Evolutionary conservation across 495 filamentous ascomycete species (phyloP).

Genomic region (Jackrogersella minutella): DNA sequence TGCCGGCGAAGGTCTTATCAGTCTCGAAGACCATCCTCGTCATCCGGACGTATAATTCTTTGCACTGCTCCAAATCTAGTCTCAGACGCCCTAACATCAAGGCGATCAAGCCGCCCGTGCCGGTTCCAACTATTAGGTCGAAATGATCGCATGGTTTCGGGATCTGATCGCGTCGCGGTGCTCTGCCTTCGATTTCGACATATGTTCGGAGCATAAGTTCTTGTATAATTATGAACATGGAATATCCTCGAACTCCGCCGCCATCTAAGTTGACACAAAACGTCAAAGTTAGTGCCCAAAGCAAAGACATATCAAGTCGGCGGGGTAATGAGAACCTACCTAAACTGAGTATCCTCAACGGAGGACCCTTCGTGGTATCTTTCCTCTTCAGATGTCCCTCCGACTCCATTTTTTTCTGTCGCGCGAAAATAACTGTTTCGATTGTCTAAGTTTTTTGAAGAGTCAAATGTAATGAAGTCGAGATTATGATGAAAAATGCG

Average conservation of each 20-base stretch:
- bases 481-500: slow-evolving; percentile 13
- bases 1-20: slow-evolving; percentile 95
- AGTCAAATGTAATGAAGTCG: neutral
- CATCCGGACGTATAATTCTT: slow-evolving; percentile 93
- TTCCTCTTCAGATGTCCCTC: slow-evolving; percentile 65
- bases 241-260: slow-evolving; percentile 95
- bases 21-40: slow-evolving; percentile 95
- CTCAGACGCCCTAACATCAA: slow-evolving; percentile 94
- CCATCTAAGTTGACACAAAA: slow-evolving; percentile 68
- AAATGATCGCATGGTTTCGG: slow-evolving; percentile 99
- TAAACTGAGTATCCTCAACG: slow-evolving; percentile 87
- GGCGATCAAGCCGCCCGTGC: slow-evolving; percentile 93
- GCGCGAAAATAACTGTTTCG: slow-evolving; percentile 8
- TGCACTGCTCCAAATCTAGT: slow-evolving; percentile 93
- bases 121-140: slow-evolving; percentile 93
- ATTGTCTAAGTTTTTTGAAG: slow-evolving; percentile 1
- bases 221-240: slow-evolving; percentile 93
- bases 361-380: slow-evolving; percentile 94
- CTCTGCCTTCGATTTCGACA: slow-evolving; percentile 82
- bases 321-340: slow-evolving; percentile 62
- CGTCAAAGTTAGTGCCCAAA: slow-evolving; percentile 22
- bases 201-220: slow-evolving; percentile 95
- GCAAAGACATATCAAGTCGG: neutral
- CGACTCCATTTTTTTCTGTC: slow-evolving; percentile 37
- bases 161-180: slow-evolving; percentile 84